Evolutionary conservation across 108 stramenopile genomes (phyloP).

Genomic region (Nitzschia sp.): DNA sequence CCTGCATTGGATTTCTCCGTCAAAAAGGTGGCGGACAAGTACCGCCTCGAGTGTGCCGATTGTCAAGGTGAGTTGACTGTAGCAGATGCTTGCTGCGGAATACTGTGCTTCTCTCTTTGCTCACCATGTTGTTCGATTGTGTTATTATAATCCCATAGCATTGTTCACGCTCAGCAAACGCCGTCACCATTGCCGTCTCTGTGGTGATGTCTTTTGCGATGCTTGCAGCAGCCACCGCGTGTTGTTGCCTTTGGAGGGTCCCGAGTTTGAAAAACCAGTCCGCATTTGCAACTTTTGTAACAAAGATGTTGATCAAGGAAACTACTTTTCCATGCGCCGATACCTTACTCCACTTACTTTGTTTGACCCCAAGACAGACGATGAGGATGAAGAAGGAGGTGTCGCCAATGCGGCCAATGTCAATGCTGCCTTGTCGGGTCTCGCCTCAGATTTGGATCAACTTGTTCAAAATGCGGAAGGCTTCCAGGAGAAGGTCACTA

Average conservation of each 20-base stretch:
- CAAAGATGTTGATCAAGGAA: conserved; percentile 72
- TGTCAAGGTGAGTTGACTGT: conserved; percentile 34
- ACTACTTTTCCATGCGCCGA: conserved; percentile 77
- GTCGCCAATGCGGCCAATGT: conserved; percentile 53
- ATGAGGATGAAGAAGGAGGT: conserved; percentile 31
- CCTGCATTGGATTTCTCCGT: conserved; percentile 62
- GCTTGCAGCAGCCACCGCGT: conserved; percentile 60
- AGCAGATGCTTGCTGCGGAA: background rate
- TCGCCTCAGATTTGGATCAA: conserved; percentile 66
- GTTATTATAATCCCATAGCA: too few relatives aligned
- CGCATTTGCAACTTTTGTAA: conserved; percentile 74
- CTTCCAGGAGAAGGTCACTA: conserved; percentile 51
- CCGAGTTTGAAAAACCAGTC: conserved; percentile 67
- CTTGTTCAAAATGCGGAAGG: conserved; percentile 43
- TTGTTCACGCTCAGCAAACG: conserved; percentile 70
- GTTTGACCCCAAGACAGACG: conserved; percentile 42
- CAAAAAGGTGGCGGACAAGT: conserved; percentile 61
- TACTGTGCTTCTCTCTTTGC: too few relatives aligned
- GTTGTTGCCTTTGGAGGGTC: conserved; percentile 65
- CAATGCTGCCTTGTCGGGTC: conserved; percentile 64
- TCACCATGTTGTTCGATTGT: too few relatives aligned
- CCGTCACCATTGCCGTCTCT: conserved; percentile 93
- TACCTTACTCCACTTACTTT: conserved; percentile 75
- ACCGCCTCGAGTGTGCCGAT: conserved; percentile 55
- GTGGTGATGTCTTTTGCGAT: conserved; percentile 94